phyloP scores from a whole-genome alignment of 2,329 filamentous ascomycete genomes.

The Xylariaceae sp. region DNA sequence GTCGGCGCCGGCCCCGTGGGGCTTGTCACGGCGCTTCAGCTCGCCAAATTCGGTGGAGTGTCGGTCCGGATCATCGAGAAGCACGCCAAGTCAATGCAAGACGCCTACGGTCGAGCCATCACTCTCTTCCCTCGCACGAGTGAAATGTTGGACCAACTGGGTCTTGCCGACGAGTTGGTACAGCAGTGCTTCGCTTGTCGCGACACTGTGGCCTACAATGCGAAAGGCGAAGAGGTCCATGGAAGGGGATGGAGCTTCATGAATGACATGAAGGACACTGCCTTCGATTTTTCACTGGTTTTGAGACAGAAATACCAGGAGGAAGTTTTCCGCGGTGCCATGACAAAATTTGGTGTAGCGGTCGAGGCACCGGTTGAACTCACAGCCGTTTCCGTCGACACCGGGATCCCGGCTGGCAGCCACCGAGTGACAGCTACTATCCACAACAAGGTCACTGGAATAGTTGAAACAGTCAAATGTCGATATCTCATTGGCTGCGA shows the following conservation, averaged over 20 bases:
- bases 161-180: constrained; percentile 42
- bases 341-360: constrained; percentile 27
- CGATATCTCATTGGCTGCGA: constrained; percentile 49
- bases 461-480: constrained; percentile 20
- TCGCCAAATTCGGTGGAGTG: constrained; percentile 34
- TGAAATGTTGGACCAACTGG: constrained; percentile 50
- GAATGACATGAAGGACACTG: constrained; percentile 47
- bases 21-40: constrained; percentile 38
- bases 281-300: constrained; percentile 49
- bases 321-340: constrained; percentile 40
- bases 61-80: constrained; percentile 45
- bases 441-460: constrained; percentile 2
- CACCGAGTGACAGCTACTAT: constrained; percentile 9
- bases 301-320: constrained; percentile 53
- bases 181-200: constrained; percentile 50
- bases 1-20: constrained; percentile 43
- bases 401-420: constrained; percentile 17
- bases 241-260: constrained; percentile 49
- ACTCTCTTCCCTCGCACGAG: constrained; percentile 47
- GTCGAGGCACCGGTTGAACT: constrained; percentile 35
- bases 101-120: constrained; percentile 47
- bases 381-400: constrained; percentile 32
- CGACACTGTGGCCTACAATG: constrained; percentile 44
- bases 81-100: constrained; percentile 38
- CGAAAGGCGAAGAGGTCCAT: constrained; percentile 36